phyloP scores from a whole-genome alignment of 2,329 filamentous ascomycete species.

The Paracorniculantispora psalliotae region DNA sequence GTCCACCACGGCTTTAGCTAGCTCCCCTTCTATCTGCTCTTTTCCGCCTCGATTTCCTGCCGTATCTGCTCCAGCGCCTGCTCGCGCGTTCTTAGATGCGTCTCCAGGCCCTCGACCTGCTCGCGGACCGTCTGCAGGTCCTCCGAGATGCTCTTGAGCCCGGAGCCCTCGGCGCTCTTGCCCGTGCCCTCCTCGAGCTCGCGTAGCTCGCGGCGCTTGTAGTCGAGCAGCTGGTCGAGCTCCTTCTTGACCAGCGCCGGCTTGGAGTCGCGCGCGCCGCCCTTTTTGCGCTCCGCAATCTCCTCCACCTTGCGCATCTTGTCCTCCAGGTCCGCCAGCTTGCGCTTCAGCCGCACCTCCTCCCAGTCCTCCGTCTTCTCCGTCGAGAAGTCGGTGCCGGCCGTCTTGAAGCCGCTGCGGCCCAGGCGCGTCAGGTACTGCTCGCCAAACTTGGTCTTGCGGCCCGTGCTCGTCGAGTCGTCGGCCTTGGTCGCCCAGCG shows the following conservation, averaged over 20 bases:
- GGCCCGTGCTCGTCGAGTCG: conserved; percentile 75
- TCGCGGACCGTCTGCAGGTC: conserved; percentile 89
- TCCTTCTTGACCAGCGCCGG: conserved; percentile 92
- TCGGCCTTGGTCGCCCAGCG: conserved; percentile 77
- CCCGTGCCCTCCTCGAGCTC: conserved; percentile 69
- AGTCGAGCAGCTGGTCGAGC: conserved; percentile 88
- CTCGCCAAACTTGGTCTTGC: conserved; percentile 96
- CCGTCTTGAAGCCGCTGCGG: conserved; percentile 71
- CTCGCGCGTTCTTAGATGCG: conserved; percentile 72
- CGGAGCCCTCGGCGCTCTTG: conserved; percentile 63
- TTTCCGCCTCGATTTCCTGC: conserved; percentile 83
- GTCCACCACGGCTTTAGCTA: conserved; percentile 13
- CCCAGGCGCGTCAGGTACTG: conserved; percentile 91
- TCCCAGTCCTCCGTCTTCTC: conserved; percentile 95
- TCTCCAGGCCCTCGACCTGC: conserved; percentile 86
- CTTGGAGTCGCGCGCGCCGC: conserved; percentile 67
- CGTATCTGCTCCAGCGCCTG: conserved; percentile 70
- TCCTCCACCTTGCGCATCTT: conserved; percentile 82
- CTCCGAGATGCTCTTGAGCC: conserved; percentile 71
- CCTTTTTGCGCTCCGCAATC: conserved; percentile 59
- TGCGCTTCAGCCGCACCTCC: conserved; percentile 89
- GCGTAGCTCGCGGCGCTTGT: conserved; percentile 76
- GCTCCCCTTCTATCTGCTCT: conserved; percentile 66
- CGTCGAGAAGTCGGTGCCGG: conserved; percentile 84
- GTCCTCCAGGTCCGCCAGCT: conserved; percentile 81